Evolutionary conservation across 1,284 basidiomycete species (phyloP), one percentile per base, ranked within the genome.

Genomic region (Porogramme epimiltina): DNA sequence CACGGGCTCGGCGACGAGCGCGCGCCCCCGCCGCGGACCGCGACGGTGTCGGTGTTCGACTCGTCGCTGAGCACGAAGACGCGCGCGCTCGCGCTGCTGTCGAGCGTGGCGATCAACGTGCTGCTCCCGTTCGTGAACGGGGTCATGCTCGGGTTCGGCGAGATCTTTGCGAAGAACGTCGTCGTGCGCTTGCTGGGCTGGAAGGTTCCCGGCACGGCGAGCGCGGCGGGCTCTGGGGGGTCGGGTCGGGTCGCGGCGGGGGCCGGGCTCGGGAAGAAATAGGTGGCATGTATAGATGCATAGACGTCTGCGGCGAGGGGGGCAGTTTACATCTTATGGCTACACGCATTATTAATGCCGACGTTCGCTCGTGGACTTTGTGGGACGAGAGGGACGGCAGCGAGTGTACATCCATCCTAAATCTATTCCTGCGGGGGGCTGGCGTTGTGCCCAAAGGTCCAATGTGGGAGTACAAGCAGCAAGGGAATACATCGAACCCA

Each of bases 111-210:
- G 34, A 95, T 98, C 73, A 98, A 99, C 70, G 72, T 99, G 53
- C 72, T 95, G 2, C 77, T 98, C 38, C 96, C 96, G 0, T 99
- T 99, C 68, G 82, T 98, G 42, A 98, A 98, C 66, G 96, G 96
- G 24, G 91, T 98, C 62, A 97, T 98, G 93, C 84, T 98, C 42
- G 96, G 96, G 10, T 95, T 98, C 66, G 96, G 96, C 22, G 96
- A 99, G 73, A 94, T 99, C 52, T 95, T 98, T 65, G 96, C 95
- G 18, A 87, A 94, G 69, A 89, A 94, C 55, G 80, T 93, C 15
- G 73, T 97, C 18, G 78, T 87, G 45, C 77, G 80, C 16, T 91
- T 88, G 77, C 66, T 80, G 47, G 78, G 78, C 37, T 79, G 76
- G 77, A 72, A 65, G 55, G 45, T 60, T 9, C 67, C 66, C 18